These are phyloP conservation scores for Fistulifera pelliculosa DNA, from an alignment of 108 stramenopile species.

Conservation along the genomic window DNA sequence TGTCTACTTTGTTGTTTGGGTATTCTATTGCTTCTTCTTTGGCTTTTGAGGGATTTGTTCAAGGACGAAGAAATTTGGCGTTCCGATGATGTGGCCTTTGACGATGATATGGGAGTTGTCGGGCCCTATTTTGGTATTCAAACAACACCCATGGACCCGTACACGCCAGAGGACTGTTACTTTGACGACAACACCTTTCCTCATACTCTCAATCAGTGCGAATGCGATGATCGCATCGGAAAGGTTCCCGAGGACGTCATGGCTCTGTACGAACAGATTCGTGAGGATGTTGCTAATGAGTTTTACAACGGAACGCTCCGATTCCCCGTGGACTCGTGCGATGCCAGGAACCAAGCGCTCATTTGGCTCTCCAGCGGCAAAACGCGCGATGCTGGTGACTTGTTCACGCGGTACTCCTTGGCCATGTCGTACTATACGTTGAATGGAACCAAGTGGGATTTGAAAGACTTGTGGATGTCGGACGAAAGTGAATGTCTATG, in stretches of 20 bases:
- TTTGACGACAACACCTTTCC: slow-evolving; percentile 9
- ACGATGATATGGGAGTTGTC: slow-evolving; percentile 3
- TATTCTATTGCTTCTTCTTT: not conserved
- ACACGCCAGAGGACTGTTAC: slow-evolving; percentile 9
- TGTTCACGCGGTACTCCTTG: slow-evolving; percentile 25
- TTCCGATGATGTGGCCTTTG: slow-evolving; percentile 2
- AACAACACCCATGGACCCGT: slow-evolving; percentile 17
- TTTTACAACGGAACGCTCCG: slow-evolving; percentile 20
- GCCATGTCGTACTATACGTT: slow-evolving; percentile 24
- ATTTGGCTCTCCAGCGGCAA: slow-evolving; percentile 37
- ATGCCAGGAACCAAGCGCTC: slow-evolving; percentile 32
- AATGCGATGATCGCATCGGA: slow-evolving; percentile 21
- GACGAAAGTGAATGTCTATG: slow-evolving; percentile 39
- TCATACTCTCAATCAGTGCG: slow-evolving; percentile 25
- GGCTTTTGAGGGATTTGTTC: not conserved
- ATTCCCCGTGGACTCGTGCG: slow-evolving; percentile 15
- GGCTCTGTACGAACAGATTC: slow-evolving; percentile 15
- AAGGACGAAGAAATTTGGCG: not conserved
- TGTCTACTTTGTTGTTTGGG: not conserved
- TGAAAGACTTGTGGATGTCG: slow-evolving; percentile 28
- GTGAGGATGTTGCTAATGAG: slow-evolving; percentile 19
- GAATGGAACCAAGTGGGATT: slow-evolving; percentile 50
- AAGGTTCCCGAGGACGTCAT: slow-evolving; percentile 27
- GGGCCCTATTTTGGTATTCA: slow-evolving; percentile 6
- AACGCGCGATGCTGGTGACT: slow-evolving; percentile 35